Evolutionary conservation across 306 rosid genomes (phyloP).

Genomic region (Prunus armeniaca): DNA sequence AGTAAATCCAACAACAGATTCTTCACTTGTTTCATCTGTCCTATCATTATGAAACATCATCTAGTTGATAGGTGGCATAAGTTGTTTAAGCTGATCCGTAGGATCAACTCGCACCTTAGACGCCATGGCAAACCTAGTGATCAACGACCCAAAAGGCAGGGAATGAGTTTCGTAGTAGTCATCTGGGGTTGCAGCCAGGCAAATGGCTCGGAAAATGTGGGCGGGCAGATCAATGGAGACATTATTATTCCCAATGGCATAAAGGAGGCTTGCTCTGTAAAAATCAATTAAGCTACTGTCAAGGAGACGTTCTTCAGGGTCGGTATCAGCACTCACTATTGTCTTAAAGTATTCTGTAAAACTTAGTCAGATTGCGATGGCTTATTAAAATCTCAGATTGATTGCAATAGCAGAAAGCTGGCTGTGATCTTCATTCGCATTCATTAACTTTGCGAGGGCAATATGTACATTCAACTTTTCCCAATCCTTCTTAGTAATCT

Average conservation of each 20-base stretch:
- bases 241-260: not conserved
- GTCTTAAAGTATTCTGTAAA: not conserved
- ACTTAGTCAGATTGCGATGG: not conserved
- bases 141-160: not conserved
- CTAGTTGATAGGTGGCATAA: not conserved
- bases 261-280: not conserved
- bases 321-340: not conserved
- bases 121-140: not conserved
- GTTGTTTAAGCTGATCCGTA: not conserved
- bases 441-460: too few relatives aligned
- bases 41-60: not conserved
- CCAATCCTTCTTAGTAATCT: conserved; percentile 78
- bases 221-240: not conserved
- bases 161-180: too few relatives aligned
- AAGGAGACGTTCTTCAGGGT: not conserved
- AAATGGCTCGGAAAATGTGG: not conserved
- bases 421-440: too few relatives aligned
- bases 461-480: conserved; percentile 65
- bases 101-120: not conserved
- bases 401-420: too few relatives aligned
- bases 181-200: not conserved
- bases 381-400: too few relatives aligned
- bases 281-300: not conserved
- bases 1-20: not conserved
- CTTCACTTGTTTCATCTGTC: not conserved